Percentiles rank a stretch among this genome's conserved stretches.
These are phyloP conservation scores for Chenopodium album DNA, from an alignment of 148 eudicot species.

Conservation along the genomic window DNA sequence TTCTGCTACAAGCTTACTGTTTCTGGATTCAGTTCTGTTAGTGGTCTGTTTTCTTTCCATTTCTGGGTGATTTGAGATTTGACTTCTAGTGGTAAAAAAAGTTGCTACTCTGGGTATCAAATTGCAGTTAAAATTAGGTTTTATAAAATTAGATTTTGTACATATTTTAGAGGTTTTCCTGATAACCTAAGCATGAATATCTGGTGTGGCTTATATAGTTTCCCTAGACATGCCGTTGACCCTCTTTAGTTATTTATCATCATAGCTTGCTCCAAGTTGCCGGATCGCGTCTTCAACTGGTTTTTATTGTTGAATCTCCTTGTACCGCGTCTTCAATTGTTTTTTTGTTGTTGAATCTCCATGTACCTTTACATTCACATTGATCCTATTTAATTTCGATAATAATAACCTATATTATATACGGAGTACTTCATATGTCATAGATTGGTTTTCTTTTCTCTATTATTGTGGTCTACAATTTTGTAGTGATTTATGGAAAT, in stretches of 20 bases:
- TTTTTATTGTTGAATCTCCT: not conserved
- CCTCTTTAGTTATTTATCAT: not conserved
- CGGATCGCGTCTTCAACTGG: not conserved
- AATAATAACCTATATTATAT: not conserved
- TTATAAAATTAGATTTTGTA: too few relatives aligned
- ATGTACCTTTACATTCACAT: not conserved
- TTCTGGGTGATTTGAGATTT: slow-evolving; percentile 20
- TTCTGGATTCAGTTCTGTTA: not conserved
- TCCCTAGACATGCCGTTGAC: slow-evolving; percentile 19
- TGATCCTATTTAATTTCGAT: not conserved
- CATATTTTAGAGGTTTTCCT: not conserved
- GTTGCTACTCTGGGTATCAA: slow-evolving; percentile 2
- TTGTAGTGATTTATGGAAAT: not conserved
- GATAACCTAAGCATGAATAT: not conserved
- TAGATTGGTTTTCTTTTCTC: not conserved
- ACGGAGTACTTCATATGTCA: too few relatives aligned
- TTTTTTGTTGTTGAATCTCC: not conserved
- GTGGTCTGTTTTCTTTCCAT: not conserved
- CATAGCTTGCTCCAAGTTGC: not conserved
- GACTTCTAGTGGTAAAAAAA: slow-evolving; percentile 2
- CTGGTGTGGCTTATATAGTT: not conserved
- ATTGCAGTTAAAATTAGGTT: not conserved
- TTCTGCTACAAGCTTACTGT: not conserved
- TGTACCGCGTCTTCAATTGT: not conserved
- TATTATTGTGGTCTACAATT: not conserved